A percentile compares a stretch with the other conserved stretches of the same genome.
phyloP scores from a whole-genome alignment of 345 rosid species.

The Erodium maritimum region DNA sequence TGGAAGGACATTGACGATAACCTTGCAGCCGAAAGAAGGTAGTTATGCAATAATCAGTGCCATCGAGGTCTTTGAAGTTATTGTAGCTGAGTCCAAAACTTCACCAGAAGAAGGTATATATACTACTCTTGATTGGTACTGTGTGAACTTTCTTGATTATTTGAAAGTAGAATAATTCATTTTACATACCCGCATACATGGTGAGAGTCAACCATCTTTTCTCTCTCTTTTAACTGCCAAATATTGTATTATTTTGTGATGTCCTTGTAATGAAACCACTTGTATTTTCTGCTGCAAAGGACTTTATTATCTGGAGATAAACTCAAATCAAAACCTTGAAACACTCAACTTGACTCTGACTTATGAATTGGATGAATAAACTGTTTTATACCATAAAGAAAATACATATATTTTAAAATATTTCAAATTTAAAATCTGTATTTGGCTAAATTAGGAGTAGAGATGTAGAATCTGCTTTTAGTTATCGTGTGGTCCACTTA shows the following conservation, averaged over 20 bases:
- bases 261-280: too few species aligned
- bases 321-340: too few species aligned
- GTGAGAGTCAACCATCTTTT: not conserved
- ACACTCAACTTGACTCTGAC: too few species aligned
- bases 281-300: too few species aligned
- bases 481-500: not conserved
- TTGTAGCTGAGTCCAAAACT: conserved; percentile 60
- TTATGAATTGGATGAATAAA: too few species aligned
- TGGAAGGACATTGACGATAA: conserved; percentile 68
- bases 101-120: conserved; percentile 63
- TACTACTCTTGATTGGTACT: not conserved
- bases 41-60: conserved; percentile 69
- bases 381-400: too few species aligned
- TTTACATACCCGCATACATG: not conserved
- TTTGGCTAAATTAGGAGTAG: too few species aligned
- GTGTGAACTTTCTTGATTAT: not conserved
- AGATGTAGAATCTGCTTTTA: too few species aligned
- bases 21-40: conserved; percentile 57
- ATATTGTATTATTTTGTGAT: too few species aligned
- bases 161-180: not conserved
- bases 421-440: too few species aligned
- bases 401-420: too few species aligned
- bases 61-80: conserved; percentile 78
- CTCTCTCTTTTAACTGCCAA: not conserved
- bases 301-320: too few species aligned